Conservation (phyloP, 441 rosid genomes). For the Bocquillonia castaneifolia region DNA sequence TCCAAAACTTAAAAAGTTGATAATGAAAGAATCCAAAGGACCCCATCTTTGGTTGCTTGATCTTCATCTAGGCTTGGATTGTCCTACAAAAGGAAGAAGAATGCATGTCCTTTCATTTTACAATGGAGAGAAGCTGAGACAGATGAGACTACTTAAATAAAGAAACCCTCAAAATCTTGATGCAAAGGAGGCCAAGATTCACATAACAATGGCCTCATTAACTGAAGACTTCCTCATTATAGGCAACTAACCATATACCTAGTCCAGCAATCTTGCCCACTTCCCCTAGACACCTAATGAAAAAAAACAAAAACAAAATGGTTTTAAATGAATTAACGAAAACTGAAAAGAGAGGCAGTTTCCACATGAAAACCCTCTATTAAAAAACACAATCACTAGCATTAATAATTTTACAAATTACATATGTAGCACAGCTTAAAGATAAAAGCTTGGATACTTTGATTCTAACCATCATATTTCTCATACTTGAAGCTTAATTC, state of each 20-base stretch:
- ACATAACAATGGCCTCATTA: slow-evolving; percentile 2
- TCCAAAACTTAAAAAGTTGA: slow-evolving; percentile 22
- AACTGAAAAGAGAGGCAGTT: neutral
- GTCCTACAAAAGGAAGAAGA: slow-evolving; percentile 71
- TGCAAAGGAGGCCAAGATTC: slow-evolving; percentile 8
- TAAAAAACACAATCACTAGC: neutral
- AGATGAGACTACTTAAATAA: slow-evolving; percentile 12
- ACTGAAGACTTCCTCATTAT: slow-evolving; percentile 8
- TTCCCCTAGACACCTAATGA: slow-evolving; percentile 25
- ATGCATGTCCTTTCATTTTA: slow-evolving; percentile 30
- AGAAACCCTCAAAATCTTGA: slow-evolving; percentile 14
- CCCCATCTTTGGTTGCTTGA: slow-evolving; percentile 40
- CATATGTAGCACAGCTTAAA: neutral
- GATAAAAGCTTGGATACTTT: neutral
- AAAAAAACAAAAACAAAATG: slow-evolving; percentile 1
- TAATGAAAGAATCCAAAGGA: slow-evolving; percentile 38
- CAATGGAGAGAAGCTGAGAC: slow-evolving; percentile 25
- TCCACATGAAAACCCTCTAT: neutral
- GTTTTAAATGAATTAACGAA: slow-evolving; percentile 14
- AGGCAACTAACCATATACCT: slow-evolving; percentile 8
- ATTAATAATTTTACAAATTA: neutral
- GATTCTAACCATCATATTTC: neutral
- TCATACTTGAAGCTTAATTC: neutral
- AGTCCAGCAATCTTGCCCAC: slow-evolving; percentile 18
- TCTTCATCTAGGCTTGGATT: slow-evolving; percentile 87